These are phyloP conservation scores for Stevia rebaudiana DNA, from an alignment of 140 eudicot species.

Conservation along the genomic window DNA sequence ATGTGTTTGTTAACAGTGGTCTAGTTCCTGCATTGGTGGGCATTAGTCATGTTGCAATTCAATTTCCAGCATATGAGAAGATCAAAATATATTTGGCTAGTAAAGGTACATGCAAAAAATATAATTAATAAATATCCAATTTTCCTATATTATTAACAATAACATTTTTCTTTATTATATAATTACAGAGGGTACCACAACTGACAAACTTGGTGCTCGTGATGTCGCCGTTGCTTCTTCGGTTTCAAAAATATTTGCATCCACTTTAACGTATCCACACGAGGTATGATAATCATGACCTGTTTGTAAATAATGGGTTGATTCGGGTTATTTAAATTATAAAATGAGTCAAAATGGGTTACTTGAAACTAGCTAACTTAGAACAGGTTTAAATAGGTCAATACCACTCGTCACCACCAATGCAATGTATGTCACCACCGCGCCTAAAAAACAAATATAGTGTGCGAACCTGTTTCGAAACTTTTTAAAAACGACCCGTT, in stretches of 20 bases:
- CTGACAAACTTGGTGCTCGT: constrained; percentile 75
- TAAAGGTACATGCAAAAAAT: constrained; percentile 39
- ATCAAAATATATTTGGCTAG: constrained; percentile 77
- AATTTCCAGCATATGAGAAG: constrained; percentile 86
- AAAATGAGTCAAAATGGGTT: not conserved
- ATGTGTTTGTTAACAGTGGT: constrained; percentile 50
- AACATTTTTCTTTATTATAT: constrained; percentile 4
- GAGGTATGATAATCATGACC: constrained; percentile 51
- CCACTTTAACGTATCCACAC: constrained; percentile 93
- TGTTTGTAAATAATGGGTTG: not conserved
- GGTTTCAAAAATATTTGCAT: constrained; percentile 87
- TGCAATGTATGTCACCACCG: not conserved
- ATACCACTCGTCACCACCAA: not conserved
- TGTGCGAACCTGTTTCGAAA: not conserved
- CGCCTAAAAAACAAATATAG: not conserved
- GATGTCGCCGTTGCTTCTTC: constrained; percentile 95
- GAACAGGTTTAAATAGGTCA: not conserved
- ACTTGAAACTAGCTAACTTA: not conserved
- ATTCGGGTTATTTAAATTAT: not conserved
- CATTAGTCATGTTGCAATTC: constrained; percentile 94
- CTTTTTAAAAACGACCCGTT: no score
- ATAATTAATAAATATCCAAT: not conserved
- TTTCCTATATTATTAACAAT: not conserved
- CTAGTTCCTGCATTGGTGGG: constrained; percentile 97
- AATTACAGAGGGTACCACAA: constrained; percentile 51